Conservation (phyloP, 768 basidiomycete species). For the Filobasidium floriforme region DNA sequence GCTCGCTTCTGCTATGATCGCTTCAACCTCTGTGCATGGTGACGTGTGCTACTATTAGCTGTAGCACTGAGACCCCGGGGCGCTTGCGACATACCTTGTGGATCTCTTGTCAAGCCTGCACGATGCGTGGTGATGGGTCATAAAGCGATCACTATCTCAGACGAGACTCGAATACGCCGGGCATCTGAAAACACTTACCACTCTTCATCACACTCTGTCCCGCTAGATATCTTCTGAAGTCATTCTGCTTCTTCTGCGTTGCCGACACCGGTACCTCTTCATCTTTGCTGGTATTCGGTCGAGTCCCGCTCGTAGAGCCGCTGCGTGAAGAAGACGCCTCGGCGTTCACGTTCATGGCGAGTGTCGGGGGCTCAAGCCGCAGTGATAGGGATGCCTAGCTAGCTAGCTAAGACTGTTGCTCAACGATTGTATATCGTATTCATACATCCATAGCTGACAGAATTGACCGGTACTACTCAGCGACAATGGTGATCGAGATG, state of each 20-base stretch:
- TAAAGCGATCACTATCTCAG: conserved; percentile 6
- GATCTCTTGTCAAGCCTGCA: conserved; percentile 39
- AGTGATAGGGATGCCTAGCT: too few relatives aligned
- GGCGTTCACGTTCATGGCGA: not conserved
- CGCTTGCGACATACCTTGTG: conserved; percentile 27
- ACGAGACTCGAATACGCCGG: not conserved
- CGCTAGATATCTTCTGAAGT: conserved; percentile 53
- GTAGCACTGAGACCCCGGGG: too few relatives aligned
- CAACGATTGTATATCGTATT: too few relatives aligned
- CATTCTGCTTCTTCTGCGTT: conserved; percentile 22
- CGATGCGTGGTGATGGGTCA: conserved; percentile 45
- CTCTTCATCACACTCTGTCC: conserved; percentile 85
- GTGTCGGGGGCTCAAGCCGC: not conserved
- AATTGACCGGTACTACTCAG: too few relatives aligned
- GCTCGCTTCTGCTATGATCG: conserved; percentile 70
- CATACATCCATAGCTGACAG: too few relatives aligned
- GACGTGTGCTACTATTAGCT: not conserved
- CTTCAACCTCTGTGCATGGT: conserved; percentile 63
- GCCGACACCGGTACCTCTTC: not conserved
- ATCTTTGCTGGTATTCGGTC: not conserved
- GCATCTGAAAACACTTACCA: conserved; percentile 51
- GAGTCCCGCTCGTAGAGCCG: not conserved
- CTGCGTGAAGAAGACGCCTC: not conserved
- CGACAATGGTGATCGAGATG: too few relatives aligned
- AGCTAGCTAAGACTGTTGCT: too few relatives aligned